A percentile compares a stretch with the other conserved stretches of the same genome.
Evolutionary conservation across 768 basidiomycete genomes (phyloP).

Genomic region (Rubroboletus pulcherrimus): DNA sequence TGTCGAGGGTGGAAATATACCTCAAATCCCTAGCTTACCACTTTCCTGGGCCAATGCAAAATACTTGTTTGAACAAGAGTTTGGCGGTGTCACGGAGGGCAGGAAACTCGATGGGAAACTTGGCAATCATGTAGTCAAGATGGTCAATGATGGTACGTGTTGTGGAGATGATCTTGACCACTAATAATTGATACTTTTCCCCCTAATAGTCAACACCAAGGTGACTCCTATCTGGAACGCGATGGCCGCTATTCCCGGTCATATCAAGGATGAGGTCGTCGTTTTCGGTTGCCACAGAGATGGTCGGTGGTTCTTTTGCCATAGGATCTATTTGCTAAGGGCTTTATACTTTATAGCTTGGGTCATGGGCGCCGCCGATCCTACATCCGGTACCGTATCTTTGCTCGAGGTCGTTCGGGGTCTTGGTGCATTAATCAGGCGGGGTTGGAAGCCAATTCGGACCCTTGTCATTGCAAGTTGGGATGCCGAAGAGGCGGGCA

Average conservation of each 20-base stretch:
- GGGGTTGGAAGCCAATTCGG: conserved; percentile 63
- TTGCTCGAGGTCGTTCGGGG: conserved; percentile 54
- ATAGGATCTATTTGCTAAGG: not conserved
- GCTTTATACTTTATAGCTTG: conserved; percentile 22
- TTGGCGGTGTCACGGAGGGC: conserved; percentile 38
- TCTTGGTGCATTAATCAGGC: conserved; percentile 43
- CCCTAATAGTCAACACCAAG: conserved; percentile 58
- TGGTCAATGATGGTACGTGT: conserved; percentile 51
- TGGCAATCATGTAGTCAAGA: conserved; percentile 45
- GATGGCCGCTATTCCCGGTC: conserved; percentile 79
- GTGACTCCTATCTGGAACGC: conserved; percentile 91
- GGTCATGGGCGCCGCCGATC: conserved; percentile 52
- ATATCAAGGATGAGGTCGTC: conserved; percentile 78
- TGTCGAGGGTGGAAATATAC: conserved; percentile 55
- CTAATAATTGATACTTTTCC: not conserved
- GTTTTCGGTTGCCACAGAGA: conserved; percentile 86
- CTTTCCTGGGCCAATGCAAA: conserved; percentile 84
- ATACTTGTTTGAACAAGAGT: conserved; percentile 56
- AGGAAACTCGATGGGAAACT: conserved; percentile 44
- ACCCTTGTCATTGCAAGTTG: conserved; percentile 73
- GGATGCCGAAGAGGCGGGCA: conserved; percentile 66
- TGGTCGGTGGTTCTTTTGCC: conserved; percentile 41
- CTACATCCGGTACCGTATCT: conserved; percentile 52
- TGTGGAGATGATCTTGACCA: not conserved
- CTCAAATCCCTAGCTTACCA: conserved; percentile 77